A percentile compares a stretch with the other conserved stretches of the same genome.
phyloP scores from a whole-genome alignment of 257 asterid genomes.

The Penstemon eatonii region DNA sequence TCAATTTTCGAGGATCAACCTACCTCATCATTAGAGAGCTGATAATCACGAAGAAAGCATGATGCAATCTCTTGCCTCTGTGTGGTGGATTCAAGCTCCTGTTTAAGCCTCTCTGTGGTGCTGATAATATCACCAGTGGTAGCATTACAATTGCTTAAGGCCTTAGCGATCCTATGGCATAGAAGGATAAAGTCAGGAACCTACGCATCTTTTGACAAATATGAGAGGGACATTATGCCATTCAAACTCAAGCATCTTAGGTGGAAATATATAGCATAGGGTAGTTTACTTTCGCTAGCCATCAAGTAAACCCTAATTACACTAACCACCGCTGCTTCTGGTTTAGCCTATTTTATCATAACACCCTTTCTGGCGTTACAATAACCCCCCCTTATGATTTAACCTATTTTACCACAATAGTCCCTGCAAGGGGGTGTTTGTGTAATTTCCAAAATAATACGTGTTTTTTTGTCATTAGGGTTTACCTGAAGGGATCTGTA shows the following conservation, averaged over 20 bases:
- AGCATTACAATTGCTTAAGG: constrained; percentile 82
- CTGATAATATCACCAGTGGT: constrained; percentile 96
- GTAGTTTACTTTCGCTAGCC: too few relatives aligned
- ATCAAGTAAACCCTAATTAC: too few relatives aligned
- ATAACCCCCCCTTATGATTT: too few relatives aligned
- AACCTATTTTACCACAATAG: too few relatives aligned
- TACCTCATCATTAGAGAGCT: constrained; percentile 96
- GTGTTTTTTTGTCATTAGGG: too few relatives aligned
- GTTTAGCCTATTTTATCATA: too few relatives aligned
- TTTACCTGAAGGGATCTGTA: too few relatives aligned
- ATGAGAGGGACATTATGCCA: constrained; percentile 1
- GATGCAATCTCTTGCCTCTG: constrained; percentile 96
- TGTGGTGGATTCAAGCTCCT: constrained; percentile 87
- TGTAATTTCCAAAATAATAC: too few relatives aligned
- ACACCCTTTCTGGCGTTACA: too few relatives aligned
- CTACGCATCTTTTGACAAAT: constrained; percentile 12
- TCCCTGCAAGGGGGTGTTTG: too few relatives aligned
- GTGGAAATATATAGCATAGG: neutral
- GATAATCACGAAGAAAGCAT: constrained; percentile 95
- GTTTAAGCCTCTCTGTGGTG: constrained; percentile 96
- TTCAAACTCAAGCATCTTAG: neutral
- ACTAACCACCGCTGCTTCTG: too few relatives aligned
- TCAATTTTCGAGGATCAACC: constrained; percentile 21
- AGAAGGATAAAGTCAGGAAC: constrained; percentile 22
- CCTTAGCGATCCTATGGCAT: constrained; percentile 74